Base-by-base conservation (phyloP, 78 protist species). In the Polysphondylium violaceum region DNA sequence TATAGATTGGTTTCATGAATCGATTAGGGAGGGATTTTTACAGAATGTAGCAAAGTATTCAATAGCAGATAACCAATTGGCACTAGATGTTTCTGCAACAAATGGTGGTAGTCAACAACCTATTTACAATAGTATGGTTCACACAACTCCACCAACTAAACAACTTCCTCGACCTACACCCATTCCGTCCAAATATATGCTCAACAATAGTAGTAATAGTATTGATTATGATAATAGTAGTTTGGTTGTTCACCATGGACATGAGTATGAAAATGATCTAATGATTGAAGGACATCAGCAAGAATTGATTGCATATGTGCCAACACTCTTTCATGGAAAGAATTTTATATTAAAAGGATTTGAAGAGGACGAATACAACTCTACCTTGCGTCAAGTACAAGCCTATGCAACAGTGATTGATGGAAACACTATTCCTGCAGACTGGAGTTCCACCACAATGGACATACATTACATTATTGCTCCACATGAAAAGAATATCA, bases 401-500 rank as follows among this genome's bases (percentile, higher is more conserved):
- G 2, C 0, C 0, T 43, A 23, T 43, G 58, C 76, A n/a, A 9
- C 25, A 21, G 76, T 68, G 25, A 27, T 43, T 2, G 58, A 68
- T 68, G 23, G 21, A 68, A n/a, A n/a, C 21, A n/a, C n/a, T 3
- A 38, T 68, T 17, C 56, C 76, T 3, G 43, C 31, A 43, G 23
- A 25, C 38, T 68, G 76, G 76, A 31, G 60, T 23, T 27, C 76
- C n/a, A 31, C 76, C 38, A 23, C 58, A 17, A n/a, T 68, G 41
- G 35, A 43, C 25, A 3, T 68, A 27, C 38, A 68, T 43, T 68
- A 68, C 27, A 68, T 68, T 43, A 43, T 68, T 23, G 53, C 47
- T 16, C 76, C 76, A 68, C 76, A 68, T 43, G 76, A 50, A 43
- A 68, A 68, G 17, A 61, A 61, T 17, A 23, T 61, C 17, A 56